Percentiles rank a stretch among this genome's conserved stretches.
Conservation (phyloP, 306 rosid species). For the Sicyos edulis region DNA sequence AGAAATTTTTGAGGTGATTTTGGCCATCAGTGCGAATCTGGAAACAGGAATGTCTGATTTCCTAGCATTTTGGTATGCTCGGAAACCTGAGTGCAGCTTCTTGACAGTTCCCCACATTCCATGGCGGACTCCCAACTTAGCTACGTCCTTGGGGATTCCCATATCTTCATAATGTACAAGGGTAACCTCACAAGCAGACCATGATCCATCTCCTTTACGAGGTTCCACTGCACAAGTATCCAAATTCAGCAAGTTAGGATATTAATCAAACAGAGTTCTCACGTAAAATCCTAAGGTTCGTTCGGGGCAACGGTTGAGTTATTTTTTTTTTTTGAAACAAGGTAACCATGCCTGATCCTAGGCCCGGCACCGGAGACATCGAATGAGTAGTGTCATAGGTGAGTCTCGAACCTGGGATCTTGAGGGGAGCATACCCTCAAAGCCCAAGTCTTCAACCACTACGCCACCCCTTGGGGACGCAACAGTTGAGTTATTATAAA, state of each 20-base stretch:
- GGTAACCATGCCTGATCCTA: too few species aligned
- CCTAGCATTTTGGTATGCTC: conserved; percentile 85
- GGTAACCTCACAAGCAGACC: conserved; percentile 86
- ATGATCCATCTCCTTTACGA: conserved; percentile 80
- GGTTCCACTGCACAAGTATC: conserved; percentile 64
- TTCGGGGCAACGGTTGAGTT: too few species aligned
- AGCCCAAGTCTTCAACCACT: too few species aligned
- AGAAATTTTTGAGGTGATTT: conserved; percentile 59
- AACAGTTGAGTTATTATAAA: too few species aligned
- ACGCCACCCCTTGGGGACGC: too few species aligned
- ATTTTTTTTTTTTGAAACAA: too few species aligned
- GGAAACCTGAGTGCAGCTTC: conserved; percentile 86
- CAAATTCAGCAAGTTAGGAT: conserved; percentile 24
- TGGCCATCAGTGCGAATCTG: conserved; percentile 65
- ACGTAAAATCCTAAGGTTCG: neutral
- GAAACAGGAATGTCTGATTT: conserved; percentile 56
- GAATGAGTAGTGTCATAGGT: too few species aligned
- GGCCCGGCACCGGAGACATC: too few species aligned
- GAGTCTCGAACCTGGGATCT: too few species aligned
- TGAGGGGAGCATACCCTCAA: too few species aligned
- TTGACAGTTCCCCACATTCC: conserved; percentile 99
- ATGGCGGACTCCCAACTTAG: conserved; percentile 92
- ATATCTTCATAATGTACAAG: conserved; percentile 90
- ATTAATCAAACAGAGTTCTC: conserved; percentile 1
- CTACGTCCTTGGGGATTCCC: conserved; percentile 99